phyloP scores from a whole-genome alignment of 1,284 basidiomycete genomes.

The Microbotryomycetes sp. region DNA sequence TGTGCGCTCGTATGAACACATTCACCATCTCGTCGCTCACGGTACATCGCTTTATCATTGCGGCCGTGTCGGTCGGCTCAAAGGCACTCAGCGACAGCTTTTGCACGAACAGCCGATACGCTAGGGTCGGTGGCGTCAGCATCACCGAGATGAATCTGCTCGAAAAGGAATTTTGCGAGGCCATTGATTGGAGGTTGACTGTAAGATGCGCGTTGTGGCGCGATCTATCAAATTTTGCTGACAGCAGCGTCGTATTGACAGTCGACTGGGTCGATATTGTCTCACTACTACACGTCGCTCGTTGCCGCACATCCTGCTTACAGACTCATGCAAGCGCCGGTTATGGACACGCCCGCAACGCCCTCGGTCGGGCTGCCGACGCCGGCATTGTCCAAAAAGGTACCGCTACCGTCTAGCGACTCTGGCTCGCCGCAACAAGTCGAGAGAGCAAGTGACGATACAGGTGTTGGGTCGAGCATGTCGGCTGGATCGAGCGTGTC shows the following conservation, averaged over 20 bases:
- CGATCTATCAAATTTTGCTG: slow-evolving; percentile 1
- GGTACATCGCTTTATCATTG: slow-evolving; percentile 89
- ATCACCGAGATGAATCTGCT: slow-evolving; percentile 81
- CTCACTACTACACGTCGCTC: slow-evolving; percentile 35
- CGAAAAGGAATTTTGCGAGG: slow-evolving; percentile 80
- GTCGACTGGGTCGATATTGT: slow-evolving; percentile 34
- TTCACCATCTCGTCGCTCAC: slow-evolving; percentile 90
- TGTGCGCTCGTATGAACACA: slow-evolving; percentile 66
- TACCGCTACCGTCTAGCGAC: not conserved
- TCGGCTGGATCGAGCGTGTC: not conserved
- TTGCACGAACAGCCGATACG: slow-evolving; percentile 84
- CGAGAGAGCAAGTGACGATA: not conserved
- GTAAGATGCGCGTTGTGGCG: slow-evolving; percentile 50
- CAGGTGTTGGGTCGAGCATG: not conserved
- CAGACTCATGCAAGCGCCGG: slow-evolving; percentile 6
- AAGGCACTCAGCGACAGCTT: slow-evolving; percentile 90
- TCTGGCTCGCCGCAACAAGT: not conserved
- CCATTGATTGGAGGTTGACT: slow-evolving; percentile 85
- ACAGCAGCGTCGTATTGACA: slow-evolving; percentile 7
- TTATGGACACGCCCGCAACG: not conserved
- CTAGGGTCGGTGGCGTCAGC: slow-evolving; percentile 86
- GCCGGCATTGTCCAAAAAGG: not conserved
- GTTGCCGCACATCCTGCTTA: slow-evolving; percentile 33
- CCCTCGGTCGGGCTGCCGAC: not conserved
- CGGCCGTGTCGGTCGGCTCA: slow-evolving; percentile 74